These are phyloP conservation scores for Discostella stelligeroides DNA, from an alignment of 108 stramenopile genomes.

Conservation along the genomic window DNA sequence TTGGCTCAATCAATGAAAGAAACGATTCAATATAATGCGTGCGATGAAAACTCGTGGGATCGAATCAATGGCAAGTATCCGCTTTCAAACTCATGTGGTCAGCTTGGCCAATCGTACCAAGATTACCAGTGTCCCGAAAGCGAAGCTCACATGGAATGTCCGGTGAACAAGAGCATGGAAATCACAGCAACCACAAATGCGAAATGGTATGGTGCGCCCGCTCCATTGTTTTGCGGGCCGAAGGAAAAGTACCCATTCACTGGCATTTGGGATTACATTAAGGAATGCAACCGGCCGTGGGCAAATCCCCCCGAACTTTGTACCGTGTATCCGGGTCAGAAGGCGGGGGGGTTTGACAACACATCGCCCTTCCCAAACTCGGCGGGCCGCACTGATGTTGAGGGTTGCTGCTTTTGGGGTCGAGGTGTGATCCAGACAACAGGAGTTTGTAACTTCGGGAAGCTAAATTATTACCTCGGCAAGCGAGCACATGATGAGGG, in stretches of 20 bases:
- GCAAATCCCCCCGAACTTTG: conserved; percentile 25
- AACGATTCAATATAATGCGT: conserved; percentile 61
- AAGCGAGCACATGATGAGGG: conserved; percentile 41
- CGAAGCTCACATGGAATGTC: conserved; percentile 36
- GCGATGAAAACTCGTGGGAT: conserved; percentile 48
- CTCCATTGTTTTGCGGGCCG: conserved; percentile 40
- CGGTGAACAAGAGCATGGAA: conserved; percentile 22
- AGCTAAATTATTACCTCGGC: conserved; percentile 52
- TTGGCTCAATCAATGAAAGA: conserved; percentile 62
- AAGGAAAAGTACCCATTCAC: conserved; percentile 9
- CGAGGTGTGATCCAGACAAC: conserved; percentile 56
- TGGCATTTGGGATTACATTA: conserved; percentile 22
- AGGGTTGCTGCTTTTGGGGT: conserved; percentile 63
- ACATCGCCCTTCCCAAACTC: conserved; percentile 31
- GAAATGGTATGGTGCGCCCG: conserved; percentile 36
- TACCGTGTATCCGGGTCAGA: conserved; percentile 38
- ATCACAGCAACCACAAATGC: conserved; percentile 38
- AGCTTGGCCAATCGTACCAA: conserved; percentile 37
- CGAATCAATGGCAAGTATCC: conserved; percentile 17
- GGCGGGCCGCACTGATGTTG: conserved; percentile 48
- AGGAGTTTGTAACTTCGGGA: conserved; percentile 52
- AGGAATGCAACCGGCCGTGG: conserved; percentile 15
- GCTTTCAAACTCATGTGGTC: conserved; percentile 36
- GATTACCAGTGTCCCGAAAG: conserved; percentile 25
- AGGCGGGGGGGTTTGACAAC: conserved; percentile 37